These are phyloP conservation scores for Lachancea cidri DNA, from an alignment of 805 yeast species.

Conservation along the genomic window DNA sequence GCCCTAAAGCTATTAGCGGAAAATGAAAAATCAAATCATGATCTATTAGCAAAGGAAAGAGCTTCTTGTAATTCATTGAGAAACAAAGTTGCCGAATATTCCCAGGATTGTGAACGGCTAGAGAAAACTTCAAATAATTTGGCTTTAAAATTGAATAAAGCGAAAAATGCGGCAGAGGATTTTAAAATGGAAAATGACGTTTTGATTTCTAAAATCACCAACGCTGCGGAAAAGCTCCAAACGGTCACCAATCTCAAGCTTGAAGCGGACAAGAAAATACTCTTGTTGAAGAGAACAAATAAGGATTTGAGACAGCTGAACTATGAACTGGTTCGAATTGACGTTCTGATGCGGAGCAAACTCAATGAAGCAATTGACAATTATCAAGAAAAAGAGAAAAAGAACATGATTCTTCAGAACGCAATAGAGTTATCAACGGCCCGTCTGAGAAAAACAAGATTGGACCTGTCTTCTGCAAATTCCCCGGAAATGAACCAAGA, in stretches of 20 bases:
- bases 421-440: slow-evolving; percentile 1
- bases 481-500: no score
- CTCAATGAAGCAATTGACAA: slow-evolving; percentile 1
- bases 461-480: neutral
- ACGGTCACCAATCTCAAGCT: neutral
- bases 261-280: neutral
- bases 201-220: neutral
- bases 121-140: neutral
- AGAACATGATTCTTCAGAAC: slow-evolving; percentile 1
- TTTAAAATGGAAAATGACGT: neutral
- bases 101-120: neutral
- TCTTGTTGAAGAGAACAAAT: neutral
- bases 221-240: neutral
- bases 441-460: slow-evolving; percentile 1
- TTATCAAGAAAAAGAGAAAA: slow-evolving; percentile 2
- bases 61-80: neutral
- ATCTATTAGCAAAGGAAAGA: neutral
- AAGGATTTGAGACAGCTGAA: neutral
- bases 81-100: neutral
- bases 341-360: neutral
- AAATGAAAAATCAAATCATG: neutral
- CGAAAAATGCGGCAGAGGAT: neutral
- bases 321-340: neutral
- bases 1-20: neutral
- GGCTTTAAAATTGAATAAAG: neutral